Conservation (phyloP, 2,329 filamentous ascomycete species). For the Waltergamsia citrina region DNA sequence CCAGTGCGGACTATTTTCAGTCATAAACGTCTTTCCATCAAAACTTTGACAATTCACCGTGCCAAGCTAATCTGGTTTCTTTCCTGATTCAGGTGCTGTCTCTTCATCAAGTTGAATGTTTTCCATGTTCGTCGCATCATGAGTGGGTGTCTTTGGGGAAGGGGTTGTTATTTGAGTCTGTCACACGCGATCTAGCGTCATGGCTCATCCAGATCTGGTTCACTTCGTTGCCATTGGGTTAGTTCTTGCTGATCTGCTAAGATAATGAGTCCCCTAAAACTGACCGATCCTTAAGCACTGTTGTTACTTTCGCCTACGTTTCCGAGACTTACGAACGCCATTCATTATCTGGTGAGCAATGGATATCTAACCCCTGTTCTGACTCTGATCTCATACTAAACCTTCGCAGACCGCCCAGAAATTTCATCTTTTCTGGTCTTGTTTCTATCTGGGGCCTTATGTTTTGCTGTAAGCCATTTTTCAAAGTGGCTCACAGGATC, state of each 20-base stretch:
- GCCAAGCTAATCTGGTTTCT: too few species aligned
- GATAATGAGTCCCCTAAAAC: neutral
- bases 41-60: too few species aligned
- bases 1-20: too few species aligned
- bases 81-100: too few species aligned
- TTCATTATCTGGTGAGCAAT: constrained; percentile 33
- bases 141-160: neutral
- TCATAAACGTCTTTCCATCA: too few species aligned
- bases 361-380: neutral
- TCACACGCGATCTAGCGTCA: neutral
- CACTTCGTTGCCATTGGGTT: constrained; percentile 4
- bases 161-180: neutral
- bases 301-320: constrained; percentile 38
- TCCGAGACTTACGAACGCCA: constrained; percentile 35
- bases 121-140: neutral
- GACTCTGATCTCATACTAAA: constrained; percentile 6
- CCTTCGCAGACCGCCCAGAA: constrained; percentile 32
- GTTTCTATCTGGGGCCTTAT: constrained; percentile 31
- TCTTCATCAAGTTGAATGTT: too few species aligned
- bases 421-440: constrained; percentile 37
- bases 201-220: constrained; percentile 1
- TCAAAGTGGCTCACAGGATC: constrained; percentile 36
- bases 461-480: constrained; percentile 29
- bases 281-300: constrained; percentile 22
- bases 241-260: too few species aligned